These are phyloP conservation scores for Saccharomycopsis schoenii DNA, from an alignment of 805 yeast genomes.

Conservation along the genomic window DNA sequence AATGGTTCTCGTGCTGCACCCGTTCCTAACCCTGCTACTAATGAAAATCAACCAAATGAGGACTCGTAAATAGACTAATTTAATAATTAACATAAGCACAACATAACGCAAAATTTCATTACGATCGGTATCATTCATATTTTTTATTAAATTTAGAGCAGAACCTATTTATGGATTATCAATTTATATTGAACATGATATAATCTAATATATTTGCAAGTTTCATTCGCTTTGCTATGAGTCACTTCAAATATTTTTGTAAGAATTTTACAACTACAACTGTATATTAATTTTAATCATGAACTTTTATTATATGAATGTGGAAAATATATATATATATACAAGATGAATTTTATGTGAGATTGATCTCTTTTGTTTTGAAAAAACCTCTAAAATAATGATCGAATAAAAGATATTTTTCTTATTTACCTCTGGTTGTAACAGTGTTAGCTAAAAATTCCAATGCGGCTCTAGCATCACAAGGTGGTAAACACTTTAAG, in stretches of 20 bases:
- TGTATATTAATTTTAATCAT: neutral
- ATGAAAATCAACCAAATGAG: neutral
- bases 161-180: too few relatives aligned
- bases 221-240: too few relatives aligned
- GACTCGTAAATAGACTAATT: neutral
- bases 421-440: conserved; percentile 65
- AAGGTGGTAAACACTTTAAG: conserved; percentile 68
- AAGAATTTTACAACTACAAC: neutral
- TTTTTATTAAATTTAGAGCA: too few relatives aligned
- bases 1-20: conserved; percentile 20
- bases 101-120: neutral
- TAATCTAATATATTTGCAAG: too few relatives aligned
- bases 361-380: neutral
- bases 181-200: too few relatives aligned
- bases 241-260: too few relatives aligned
- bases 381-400: neutral
- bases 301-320: neutral
- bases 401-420: neutral
- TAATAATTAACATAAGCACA: too few relatives aligned
- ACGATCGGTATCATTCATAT: neutral
- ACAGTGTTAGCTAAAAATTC: conserved; percentile 77
- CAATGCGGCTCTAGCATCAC: conserved; percentile 82
- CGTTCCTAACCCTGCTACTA: neutral
- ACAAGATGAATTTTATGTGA: neutral
- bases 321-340: neutral